A percentile compares a stretch with the other conserved stretches of the same genome.
phyloP scores from a whole-genome alignment of 2,329 filamentous ascomycete species.

The Corinectria fuckeliana region DNA sequence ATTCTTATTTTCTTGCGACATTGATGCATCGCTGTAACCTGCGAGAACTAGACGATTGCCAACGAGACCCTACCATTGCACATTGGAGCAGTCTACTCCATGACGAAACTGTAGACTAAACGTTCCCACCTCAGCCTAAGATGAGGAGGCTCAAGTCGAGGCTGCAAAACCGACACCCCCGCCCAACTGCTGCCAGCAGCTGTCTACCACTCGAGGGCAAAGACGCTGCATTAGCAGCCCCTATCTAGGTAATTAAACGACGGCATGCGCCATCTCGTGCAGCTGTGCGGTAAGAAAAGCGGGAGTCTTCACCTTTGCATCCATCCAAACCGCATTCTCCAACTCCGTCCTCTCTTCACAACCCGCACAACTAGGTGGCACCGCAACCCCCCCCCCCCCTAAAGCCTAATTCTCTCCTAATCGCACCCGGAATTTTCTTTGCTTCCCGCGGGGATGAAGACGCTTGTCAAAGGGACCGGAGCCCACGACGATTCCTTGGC shows the following conservation, averaged over 20 bases:
- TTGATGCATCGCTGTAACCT: too few relatives aligned
- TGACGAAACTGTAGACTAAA: background rate
- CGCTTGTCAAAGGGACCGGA: background rate
- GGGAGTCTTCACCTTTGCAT: background rate
- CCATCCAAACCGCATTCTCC: too few relatives aligned
- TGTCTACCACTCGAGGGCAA: background rate
- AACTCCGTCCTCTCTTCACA: background rate
- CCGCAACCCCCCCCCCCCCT: too few relatives aligned
- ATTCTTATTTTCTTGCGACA: too few relatives aligned
- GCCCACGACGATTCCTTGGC: conserved; percentile 14
- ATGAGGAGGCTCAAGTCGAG: background rate
- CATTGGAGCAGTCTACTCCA: too few relatives aligned
- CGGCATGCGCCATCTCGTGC: too few relatives aligned
- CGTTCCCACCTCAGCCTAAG: background rate
- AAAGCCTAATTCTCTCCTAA: too few relatives aligned
- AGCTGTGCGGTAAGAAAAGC: background rate
- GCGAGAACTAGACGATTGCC: too few relatives aligned
- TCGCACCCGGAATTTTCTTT: too few relatives aligned
- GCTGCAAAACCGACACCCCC: background rate
- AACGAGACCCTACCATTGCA: too few relatives aligned
- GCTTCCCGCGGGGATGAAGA: too few relatives aligned
- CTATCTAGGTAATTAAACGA: background rate
- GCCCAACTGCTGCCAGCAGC: background rate
- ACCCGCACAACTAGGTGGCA: too few relatives aligned
- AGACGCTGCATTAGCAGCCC: background rate